These are phyloP conservation scores for Tilletia horrida DNA, from an alignment of 1,284 basidiomycete species.

Conservation along the genomic window DNA sequence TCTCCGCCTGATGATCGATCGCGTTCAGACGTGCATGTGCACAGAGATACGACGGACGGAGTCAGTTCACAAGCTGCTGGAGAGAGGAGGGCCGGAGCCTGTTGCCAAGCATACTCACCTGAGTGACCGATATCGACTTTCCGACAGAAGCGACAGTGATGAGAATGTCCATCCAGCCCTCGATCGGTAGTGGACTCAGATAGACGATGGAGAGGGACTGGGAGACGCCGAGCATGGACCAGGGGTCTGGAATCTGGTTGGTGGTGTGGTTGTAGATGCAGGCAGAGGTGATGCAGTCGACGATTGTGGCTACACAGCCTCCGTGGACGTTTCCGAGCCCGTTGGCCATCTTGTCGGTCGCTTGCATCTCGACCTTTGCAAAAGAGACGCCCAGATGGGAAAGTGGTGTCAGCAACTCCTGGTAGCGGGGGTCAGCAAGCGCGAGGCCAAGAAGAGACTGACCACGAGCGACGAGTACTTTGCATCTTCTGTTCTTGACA, in stretches of 20 bases:
- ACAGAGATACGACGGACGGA: neutral
- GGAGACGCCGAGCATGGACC: constrained; percentile 50
- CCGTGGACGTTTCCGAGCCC: constrained; percentile 43
- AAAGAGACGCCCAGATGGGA: too few relatives aligned
- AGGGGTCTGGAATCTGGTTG: constrained; percentile 27
- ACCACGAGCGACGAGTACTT: constrained; percentile 22
- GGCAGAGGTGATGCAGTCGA: constrained; percentile 36
- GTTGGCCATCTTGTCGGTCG: constrained; percentile 40
- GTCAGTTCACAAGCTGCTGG: neutral
- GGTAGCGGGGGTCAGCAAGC: neutral
- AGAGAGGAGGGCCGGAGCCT: too few relatives aligned
- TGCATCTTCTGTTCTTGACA: constrained; percentile 23
- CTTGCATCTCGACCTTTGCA: constrained; percentile 32
- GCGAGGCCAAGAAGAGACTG: neutral
- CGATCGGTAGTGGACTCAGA: constrained; percentile 40
- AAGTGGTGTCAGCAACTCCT: neutral
- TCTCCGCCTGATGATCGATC: constrained; percentile 24
- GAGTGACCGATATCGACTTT: constrained; percentile 33
- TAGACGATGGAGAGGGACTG: constrained; percentile 47
- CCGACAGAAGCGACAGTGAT: constrained; percentile 35
- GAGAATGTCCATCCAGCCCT: constrained; percentile 45
- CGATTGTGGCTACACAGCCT: constrained; percentile 39
- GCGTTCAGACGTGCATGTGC: neutral
- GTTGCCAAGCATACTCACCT: constrained; percentile 26
- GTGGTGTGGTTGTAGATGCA: constrained; percentile 12